These are phyloP conservation scores for Shiraia sp. DNA, from an alignment of 2,329 filamentous ascomycete genomes.

Conservation along the genomic window DNA sequence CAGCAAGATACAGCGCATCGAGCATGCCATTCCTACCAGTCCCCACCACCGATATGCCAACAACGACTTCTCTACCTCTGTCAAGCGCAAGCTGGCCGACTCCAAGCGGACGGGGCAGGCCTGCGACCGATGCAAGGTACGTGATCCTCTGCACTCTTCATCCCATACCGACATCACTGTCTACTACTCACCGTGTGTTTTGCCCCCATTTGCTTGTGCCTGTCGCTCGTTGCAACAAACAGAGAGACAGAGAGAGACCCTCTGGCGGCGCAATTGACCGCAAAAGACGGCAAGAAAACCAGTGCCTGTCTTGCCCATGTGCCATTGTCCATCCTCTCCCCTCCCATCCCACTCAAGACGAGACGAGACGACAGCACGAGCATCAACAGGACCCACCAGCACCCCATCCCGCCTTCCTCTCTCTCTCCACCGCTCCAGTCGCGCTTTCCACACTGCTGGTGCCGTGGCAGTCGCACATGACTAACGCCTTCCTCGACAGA, in stretches of 20 bases:
- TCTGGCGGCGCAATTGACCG: too few species aligned
- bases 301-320: too few species aligned
- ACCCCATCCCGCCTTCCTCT: too few species aligned
- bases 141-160: conserved; percentile 1
- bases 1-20: conserved; percentile 41
- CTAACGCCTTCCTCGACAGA: conserved; percentile 49
- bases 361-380: too few species aligned
- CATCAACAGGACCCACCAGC: too few species aligned
- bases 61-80: conserved; percentile 42
- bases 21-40: conserved; percentile 24
- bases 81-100: conserved; percentile 57
- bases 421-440: neutral
- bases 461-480: neutral
- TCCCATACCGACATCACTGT: conserved; percentile 4
- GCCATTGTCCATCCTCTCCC: too few species aligned
- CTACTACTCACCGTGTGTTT: too few species aligned
- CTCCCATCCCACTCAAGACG: too few species aligned
- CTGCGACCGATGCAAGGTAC: conserved; percentile 82
- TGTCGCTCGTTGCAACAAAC: too few species aligned
- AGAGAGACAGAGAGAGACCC: too few species aligned
- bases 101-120: conserved; percentile 76
- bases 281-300: too few species aligned
- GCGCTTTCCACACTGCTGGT: neutral
- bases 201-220: too few species aligned
- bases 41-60: conserved; percentile 23